These are phyloP conservation scores for Beauveria rudraprayagi DNA, from an alignment of 2,329 filamentous ascomycete species.

Conservation along the genomic window DNA sequence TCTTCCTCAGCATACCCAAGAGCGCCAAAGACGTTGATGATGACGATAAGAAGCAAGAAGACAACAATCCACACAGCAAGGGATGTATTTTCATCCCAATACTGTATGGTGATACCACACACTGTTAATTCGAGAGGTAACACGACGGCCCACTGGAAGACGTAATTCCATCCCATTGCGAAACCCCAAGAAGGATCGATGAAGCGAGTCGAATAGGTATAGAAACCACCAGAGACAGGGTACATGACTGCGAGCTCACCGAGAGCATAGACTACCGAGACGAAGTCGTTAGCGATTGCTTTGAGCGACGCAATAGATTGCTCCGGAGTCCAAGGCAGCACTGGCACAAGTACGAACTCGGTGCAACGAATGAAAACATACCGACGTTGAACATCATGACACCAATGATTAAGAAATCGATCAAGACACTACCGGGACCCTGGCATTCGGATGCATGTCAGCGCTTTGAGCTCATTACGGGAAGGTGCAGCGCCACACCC, in stretches of 20 bases:
- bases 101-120: slow-evolving; percentile 41
- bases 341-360: not conserved
- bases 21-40: slow-evolving; percentile 48
- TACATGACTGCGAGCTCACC: slow-evolving; percentile 55
- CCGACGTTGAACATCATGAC: slow-evolving; percentile 53
- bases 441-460: slow-evolving; percentile 7
- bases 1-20: slow-evolving; percentile 48
- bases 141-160: slow-evolving; percentile 44
- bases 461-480: not conserved
- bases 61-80: slow-evolving; percentile 45
- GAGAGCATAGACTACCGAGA: slow-evolving; percentile 42
- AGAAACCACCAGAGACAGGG: slow-evolving; percentile 56
- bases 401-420: slow-evolving; percentile 49
- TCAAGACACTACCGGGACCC: slow-evolving; percentile 35
- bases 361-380: slow-evolving; percentile 13
- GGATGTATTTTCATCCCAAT: slow-evolving; percentile 40
- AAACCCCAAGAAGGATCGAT: slow-evolving; percentile 54
- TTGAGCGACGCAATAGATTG: not conserved
- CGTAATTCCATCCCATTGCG: slow-evolving; percentile 41
- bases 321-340: not conserved
- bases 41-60: slow-evolving; percentile 40
- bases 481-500: not conserved
- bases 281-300: not conserved
- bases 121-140: slow-evolving; percentile 44
- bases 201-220: slow-evolving; percentile 52